Conservation (phyloP, 2,329 filamentous ascomycete genomes). For the Trichoderma sp. region DNA sequence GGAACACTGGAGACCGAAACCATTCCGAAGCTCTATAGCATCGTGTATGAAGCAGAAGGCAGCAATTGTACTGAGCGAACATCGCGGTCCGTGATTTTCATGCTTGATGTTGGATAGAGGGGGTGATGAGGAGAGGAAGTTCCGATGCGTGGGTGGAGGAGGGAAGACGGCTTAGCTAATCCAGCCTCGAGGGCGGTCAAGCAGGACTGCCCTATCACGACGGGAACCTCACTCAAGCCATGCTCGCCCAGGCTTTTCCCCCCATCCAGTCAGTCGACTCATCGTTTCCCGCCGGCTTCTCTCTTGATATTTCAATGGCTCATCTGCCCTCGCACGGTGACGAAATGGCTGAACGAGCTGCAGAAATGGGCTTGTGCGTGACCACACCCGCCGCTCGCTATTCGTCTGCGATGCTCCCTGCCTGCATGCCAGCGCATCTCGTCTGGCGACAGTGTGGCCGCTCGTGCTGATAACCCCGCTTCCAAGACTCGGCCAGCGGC, state of each 20-base stretch:
- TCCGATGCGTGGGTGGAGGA: background rate
- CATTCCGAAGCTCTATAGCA: too few species aligned
- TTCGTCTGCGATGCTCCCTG: conserved; percentile 27
- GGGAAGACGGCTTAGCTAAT: conserved; percentile 15
- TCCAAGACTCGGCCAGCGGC: conserved; percentile 16
- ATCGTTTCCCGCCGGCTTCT: conserved; percentile 6
- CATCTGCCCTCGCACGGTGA: conserved; percentile 21
- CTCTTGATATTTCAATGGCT: conserved; percentile 15
- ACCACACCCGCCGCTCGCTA: conserved; percentile 17
- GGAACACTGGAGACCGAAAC: background rate
- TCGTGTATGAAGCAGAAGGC: background rate
- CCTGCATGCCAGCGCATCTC: conserved; percentile 29
- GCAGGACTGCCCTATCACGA: background rate
- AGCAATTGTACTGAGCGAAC: background rate
- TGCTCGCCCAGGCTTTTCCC: background rate
- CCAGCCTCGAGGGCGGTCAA: background rate
- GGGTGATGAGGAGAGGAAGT: background rate
- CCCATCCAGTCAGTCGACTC: conserved; percentile 4
- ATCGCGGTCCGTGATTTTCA: background rate
- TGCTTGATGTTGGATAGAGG: background rate
- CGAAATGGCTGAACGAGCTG: conserved; percentile 23
- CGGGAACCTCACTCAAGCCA: background rate
- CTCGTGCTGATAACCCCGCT: conserved; percentile 27
- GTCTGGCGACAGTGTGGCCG: conserved; percentile 24
- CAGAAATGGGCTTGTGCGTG: conserved; percentile 26